A percentile compares a stretch with the other conserved stretches of the same genome.
Conservation (phyloP, 345 rosid genomes). For the Linum trigynum region DNA sequence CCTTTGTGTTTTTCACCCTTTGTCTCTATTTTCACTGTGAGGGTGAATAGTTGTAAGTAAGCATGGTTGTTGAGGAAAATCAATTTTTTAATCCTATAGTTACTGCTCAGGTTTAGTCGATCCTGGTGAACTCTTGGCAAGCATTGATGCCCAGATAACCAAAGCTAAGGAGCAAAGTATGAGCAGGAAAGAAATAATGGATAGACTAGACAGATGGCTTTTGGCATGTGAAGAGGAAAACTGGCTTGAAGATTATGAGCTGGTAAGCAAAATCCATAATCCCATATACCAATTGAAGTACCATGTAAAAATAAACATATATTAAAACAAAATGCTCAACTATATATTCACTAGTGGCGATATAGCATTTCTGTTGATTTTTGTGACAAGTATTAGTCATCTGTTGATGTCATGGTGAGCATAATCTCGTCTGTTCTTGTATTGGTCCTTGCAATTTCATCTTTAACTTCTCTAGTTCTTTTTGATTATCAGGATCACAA, state of each 20-base stretch:
- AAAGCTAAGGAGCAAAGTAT: conserved; percentile 73
- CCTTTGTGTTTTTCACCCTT: neutral
- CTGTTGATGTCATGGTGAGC: too few species aligned
- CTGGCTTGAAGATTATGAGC: conserved; percentile 92
- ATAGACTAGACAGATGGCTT: conserved; percentile 89
- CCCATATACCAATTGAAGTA: neutral
- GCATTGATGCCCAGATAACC: conserved; percentile 63
- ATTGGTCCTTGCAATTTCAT: too few species aligned
- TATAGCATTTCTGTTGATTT: too few species aligned
- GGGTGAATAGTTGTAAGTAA: neutral
- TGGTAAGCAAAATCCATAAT: conserved; percentile 34
- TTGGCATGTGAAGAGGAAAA: conserved; percentile 89
- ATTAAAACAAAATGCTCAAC: too few species aligned
- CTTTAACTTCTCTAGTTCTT: conserved; percentile 3
- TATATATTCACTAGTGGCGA: too few species aligned
- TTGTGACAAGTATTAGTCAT: too few species aligned
- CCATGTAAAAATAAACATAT: too few species aligned
- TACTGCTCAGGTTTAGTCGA: conserved; percentile 69
- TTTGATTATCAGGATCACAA: conserved; percentile 53
- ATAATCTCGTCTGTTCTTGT: too few species aligned
- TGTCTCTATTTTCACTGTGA: neutral
- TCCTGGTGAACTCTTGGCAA: conserved; percentile 80
- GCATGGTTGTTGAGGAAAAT: conserved; percentile 2
- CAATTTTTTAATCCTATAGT: conserved; percentile 3
- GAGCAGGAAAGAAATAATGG: conserved; percentile 90